Base-by-base conservation (phyloP, 2,329 filamentous ascomycete genomes). In the Exophiala sideris region DNA sequence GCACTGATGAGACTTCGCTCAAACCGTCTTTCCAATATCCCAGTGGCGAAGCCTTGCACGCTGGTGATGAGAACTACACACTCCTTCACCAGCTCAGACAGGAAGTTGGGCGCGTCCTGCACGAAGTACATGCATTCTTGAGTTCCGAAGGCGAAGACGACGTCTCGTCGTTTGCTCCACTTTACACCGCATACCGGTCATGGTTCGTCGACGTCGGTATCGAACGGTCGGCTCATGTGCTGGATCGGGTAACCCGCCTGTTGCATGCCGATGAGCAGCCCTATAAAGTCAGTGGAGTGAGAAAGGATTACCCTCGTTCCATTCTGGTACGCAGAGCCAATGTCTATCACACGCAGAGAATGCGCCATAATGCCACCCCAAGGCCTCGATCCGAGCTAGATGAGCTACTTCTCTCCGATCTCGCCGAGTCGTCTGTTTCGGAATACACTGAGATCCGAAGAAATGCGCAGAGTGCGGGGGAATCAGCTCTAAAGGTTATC, bases 131-230 rank as follows among this genome's bases (percentile, higher is more conserved):
- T 70, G 73, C 79, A 1, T 99, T 96, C 74, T 75, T 99, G 54
- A 86, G 83, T 14, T 75, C 84, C 57, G 85, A 92, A 57, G 91
- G 96, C 67, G 89, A 97, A 68, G 94, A 99, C 66, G 94, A 99
- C 68, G 94, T 99, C 1, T 85, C 88, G 12, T 96, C 91, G 71
- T 99, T 99, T 73, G 96, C 91, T 20, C 85, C 91, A 0, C 74
- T 99, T 2, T 99, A 96, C 71, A 88, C 88, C 18, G 89, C 92
- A 1, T 99, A 96, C 69, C 82, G 90, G 40, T 94, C 89, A 7
- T 99, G 91, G 91, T 97, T 99, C 65, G 91, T 95, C 1, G 94
- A 99, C 66, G 91, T 99, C 38, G 94, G 95, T 14, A 95, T 96
- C 56, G 94, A 99, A 72, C 82, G 92, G 56, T 96, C 92, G 14